These are phyloP conservation scores for Collybia sordida DNA, from an alignment of 768 basidiomycete genomes.

Conservation along the genomic window DNA sequence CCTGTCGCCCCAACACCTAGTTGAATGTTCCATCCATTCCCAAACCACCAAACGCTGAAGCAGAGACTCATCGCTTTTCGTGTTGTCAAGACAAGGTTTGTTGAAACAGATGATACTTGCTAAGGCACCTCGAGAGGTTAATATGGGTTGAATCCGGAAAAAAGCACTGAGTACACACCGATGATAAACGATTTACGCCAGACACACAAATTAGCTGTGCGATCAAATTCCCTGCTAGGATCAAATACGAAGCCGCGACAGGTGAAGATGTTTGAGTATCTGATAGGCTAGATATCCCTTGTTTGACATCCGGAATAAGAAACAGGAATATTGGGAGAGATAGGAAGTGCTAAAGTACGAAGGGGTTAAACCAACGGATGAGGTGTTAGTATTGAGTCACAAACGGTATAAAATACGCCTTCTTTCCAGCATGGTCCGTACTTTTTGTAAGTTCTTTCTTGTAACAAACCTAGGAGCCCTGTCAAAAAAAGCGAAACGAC, in stretches of 20 bases:
- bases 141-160: neutral
- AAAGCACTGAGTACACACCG: constrained; percentile 46
- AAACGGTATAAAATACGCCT: constrained; percentile 80
- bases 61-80: constrained; percentile 81
- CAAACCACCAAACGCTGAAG: constrained; percentile 86
- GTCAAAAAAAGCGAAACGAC: constrained; percentile 64
- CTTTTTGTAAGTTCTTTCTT: constrained; percentile 71
- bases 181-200: constrained; percentile 79
- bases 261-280: constrained; percentile 28
- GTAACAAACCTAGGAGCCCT: constrained; percentile 67
- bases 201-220: constrained; percentile 82
- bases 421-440: constrained; percentile 85
- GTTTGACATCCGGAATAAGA: constrained; percentile 53
- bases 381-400: constrained; percentile 9
- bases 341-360: constrained; percentile 58
- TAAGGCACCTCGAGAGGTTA: constrained; percentile 17
- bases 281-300: constrained; percentile 51
- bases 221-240: constrained; percentile 62
- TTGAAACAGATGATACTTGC: constrained; percentile 79
- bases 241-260: constrained; percentile 46
- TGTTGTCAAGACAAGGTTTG: constrained; percentile 76
- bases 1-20: constrained; percentile 67
- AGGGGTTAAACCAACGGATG: neutral
- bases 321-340: constrained; percentile 78
- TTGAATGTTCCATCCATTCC: constrained; percentile 65